Percentiles rank a stretch among this genome's conserved stretches.
Evolutionary conservation across 805 yeast species (phyloP).

Genomic region (Saccharomycopsis javanensis): DNA sequence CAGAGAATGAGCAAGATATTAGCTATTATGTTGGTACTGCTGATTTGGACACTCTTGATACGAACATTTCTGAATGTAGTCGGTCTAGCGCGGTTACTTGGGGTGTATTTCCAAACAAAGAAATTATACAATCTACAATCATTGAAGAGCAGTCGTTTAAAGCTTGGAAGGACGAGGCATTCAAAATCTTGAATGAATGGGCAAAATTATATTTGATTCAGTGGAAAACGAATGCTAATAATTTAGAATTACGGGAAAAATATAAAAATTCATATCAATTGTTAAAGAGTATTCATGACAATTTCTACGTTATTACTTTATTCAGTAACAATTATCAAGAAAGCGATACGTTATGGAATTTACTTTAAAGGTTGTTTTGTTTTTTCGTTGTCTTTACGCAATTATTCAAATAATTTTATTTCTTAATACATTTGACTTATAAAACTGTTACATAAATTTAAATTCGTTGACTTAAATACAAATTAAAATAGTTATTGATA

Average conservation of each 20-base stretch:
- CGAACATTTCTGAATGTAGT: conserved; percentile 45
- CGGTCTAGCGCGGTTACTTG: conserved; percentile 84
- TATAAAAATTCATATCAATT: conserved; percentile 41
- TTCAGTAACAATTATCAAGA: conserved; percentile 70
- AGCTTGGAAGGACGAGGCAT: conserved; percentile 97
- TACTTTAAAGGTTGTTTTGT: not conserved
- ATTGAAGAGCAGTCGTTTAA: conserved; percentile 86
- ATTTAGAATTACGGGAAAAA: conserved; percentile 32
- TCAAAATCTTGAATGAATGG: conserved; percentile 89
- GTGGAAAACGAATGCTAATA: conserved; percentile 6
- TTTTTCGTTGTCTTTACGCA: not conserved
- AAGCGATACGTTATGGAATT: conserved; percentile 17
- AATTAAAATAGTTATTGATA: no score
- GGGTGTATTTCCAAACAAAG: conserved; percentile 94
- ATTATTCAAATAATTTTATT: no score
- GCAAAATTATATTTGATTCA: conserved; percentile 53
- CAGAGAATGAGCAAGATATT: conserved; percentile 28
- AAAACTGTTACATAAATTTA: no score
- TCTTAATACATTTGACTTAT: no score
- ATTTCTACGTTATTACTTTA: conserved; percentile 71
- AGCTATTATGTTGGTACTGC: conserved; percentile 59
- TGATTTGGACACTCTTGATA: conserved; percentile 38
- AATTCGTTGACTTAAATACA: no score
- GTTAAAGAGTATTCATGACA: conserved; percentile 48
- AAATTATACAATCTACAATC: conserved; percentile 83